These are phyloP conservation scores for Phalaenopsis aphrodite DNA, from an alignment of 106 monocot genomes.

Conservation along the genomic window DNA sequence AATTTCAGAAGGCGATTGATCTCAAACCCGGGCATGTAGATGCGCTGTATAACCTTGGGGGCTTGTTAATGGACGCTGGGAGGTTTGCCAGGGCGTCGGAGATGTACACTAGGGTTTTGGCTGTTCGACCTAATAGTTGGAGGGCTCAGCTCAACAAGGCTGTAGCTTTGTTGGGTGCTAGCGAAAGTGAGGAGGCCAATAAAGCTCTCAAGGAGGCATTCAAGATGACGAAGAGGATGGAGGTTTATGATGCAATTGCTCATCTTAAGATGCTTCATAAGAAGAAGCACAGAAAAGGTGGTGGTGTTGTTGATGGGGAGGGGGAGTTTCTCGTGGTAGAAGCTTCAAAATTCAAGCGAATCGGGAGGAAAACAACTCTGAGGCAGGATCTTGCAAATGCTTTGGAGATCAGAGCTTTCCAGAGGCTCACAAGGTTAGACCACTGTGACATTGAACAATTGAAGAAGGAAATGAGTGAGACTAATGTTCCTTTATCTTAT, in stretches of 20 bases:
- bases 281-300: slow-evolving; percentile 34
- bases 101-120: slow-evolving; percentile 88
- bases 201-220: slow-evolving; percentile 91
- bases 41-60: slow-evolving; percentile 89
- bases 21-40: slow-evolving; percentile 88
- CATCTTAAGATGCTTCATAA: slow-evolving; percentile 85
- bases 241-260: slow-evolving; percentile 87
- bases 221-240: slow-evolving; percentile 92
- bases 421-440: slow-evolving; percentile 64
- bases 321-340: slow-evolving; percentile 55
- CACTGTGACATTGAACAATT: slow-evolving; percentile 62
- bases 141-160: slow-evolving; percentile 89
- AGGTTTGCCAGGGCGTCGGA: slow-evolving; percentile 82
- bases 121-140: slow-evolving; percentile 73
- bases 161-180: slow-evolving; percentile 73
- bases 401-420: slow-evolving; percentile 82
- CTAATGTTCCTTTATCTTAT: slow-evolving; percentile 85
- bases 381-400: slow-evolving; percentile 85
- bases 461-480: slow-evolving; percentile 72
- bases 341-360: slow-evolving; percentile 75
- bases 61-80: slow-evolving; percentile 76
- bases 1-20: slow-evolving; percentile 97
- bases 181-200: slow-evolving; percentile 77
- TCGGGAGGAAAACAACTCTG: slow-evolving; percentile 65
- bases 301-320: slow-evolving; percentile 21